Evolutionary conservation across 2,329 filamentous ascomycete genomes (phyloP).

Genomic region (Aspergillus luchuensis): DNA sequence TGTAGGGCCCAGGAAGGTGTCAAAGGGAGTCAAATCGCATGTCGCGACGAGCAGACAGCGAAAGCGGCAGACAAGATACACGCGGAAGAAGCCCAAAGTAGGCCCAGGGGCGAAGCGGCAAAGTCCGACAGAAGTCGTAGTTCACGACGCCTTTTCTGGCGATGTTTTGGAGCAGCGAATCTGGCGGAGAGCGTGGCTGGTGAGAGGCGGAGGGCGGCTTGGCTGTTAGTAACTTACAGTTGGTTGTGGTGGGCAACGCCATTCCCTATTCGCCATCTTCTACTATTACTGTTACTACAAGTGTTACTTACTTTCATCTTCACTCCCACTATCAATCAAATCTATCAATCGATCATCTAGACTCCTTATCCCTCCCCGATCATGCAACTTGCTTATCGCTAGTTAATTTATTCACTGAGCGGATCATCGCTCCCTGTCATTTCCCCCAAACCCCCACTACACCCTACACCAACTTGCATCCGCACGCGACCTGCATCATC

Average conservation of each 20-base stretch:
- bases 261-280: slow-evolving; percentile 15
- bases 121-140: slow-evolving; percentile 11
- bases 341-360: not conserved
- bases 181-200: slow-evolving; percentile 24
- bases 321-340: not conserved
- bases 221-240: slow-evolving; percentile 2
- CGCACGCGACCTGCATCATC: slow-evolving; percentile 9
- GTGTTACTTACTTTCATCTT: not conserved
- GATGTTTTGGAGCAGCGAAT: slow-evolving; percentile 28
- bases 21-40: slow-evolving; percentile 26
- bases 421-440: not conserved
- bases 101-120: slow-evolving; percentile 6
- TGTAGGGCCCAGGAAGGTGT: slow-evolving; percentile 23
- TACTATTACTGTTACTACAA: not conserved
- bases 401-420: not conserved
- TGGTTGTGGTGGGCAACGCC: slow-evolving; percentile 37
- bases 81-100: slow-evolving; percentile 6
- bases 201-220: slow-evolving; percentile 24
- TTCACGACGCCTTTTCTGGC: slow-evolving; percentile 12
- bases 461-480: not conserved
- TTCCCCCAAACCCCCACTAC: not conserved
- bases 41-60: slow-evolving; percentile 16
- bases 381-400: not conserved
- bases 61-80: slow-evolving; percentile 13
- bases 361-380: not conserved